A percentile compares a stretch with the other conserved stretches of the same genome.
These are phyloP conservation scores for Bromus sterilis DNA, from an alignment of 176 grass and related monocot genomes.

Conservation along the genomic window DNA sequence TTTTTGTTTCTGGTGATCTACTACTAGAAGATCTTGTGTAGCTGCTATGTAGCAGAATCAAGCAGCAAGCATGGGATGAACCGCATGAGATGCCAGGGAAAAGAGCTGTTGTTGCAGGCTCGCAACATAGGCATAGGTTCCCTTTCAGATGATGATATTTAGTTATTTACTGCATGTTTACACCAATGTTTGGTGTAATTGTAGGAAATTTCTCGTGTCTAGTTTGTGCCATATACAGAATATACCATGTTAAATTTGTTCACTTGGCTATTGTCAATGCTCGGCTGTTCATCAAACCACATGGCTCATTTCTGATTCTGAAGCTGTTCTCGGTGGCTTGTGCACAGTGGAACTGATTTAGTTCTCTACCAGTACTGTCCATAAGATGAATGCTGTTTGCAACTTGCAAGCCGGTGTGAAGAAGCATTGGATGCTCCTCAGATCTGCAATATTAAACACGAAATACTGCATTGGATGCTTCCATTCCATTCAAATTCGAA, in stretches of 20 bases:
- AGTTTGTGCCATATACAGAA: constrained; percentile 1
- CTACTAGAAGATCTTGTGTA: constrained; percentile 20
- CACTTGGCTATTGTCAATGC: background rate
- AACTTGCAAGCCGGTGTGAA: background rate
- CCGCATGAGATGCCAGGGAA: background rate
- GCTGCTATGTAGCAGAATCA: constrained; percentile 22
- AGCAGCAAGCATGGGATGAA: constrained; percentile 18
- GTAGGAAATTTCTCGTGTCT: constrained; percentile 1
- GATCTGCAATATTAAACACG: background rate
- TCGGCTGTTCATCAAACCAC: background rate
- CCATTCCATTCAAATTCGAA: constrained; percentile 24
- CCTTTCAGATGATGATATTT: constrained; percentile 22
- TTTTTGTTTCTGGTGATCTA: constrained; percentile 38
- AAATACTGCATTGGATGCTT: background rate
- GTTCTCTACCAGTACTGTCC: background rate
- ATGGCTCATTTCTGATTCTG: background rate
- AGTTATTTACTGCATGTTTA: background rate
- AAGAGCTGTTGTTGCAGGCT: constrained; percentile 24
- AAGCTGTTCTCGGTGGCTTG: background rate
- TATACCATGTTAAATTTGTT: constrained; percentile 9
- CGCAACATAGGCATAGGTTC: constrained; percentile 15
- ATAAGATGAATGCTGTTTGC: background rate
- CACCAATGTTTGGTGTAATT: constrained; percentile 8
- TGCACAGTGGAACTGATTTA: background rate
- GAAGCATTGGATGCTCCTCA: constrained; percentile 1